Conservation (phyloP, 2,329 filamentous ascomycete species). For the Macrophomina pseudophaseolina region DNA sequence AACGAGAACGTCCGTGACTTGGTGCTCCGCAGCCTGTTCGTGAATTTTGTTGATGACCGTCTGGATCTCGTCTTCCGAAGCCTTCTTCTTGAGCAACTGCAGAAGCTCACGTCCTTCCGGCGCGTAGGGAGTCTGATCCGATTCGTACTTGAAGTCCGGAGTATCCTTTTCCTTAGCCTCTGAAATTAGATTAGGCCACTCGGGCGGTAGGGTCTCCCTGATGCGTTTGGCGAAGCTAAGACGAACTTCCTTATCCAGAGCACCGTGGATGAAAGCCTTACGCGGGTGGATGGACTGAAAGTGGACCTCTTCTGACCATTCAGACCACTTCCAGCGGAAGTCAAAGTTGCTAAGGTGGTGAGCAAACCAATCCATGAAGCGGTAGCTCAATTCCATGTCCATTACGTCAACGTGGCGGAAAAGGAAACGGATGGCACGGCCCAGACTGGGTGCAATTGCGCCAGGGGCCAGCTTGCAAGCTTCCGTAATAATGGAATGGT, state of each 20-base stretch:
- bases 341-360: conserved; percentile 99
- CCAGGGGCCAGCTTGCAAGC: conserved; percentile 94
- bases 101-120: conserved; percentile 84
- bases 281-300: conserved; percentile 79
- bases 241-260: conserved; percentile 94
- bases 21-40: conserved; percentile 71
- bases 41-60: conserved; percentile 80
- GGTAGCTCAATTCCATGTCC: conserved; percentile 83
- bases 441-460: conserved; percentile 93
- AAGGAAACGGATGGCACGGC: conserved; percentile 87
- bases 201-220: conserved; percentile 85
- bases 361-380: conserved; percentile 97
- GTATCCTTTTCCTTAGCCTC: conserved; percentile 92
- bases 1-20: conserved; percentile 75
- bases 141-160: conserved; percentile 90
- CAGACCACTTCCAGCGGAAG: conserved; percentile 99
- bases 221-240: conserved; percentile 96
- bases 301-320: conserved; percentile 84
- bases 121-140: conserved; percentile 78
- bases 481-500: conserved; percentile 92
- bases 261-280: conserved; percentile 91
- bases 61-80: conserved; percentile 84
- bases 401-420: conserved; percentile 82
- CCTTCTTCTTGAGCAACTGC: conserved; percentile 80
- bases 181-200: conserved; percentile 80